phyloP scores from a whole-genome alignment of 495 filamentous ascomycete genomes.

The Aeminium ludgeri region DNA sequence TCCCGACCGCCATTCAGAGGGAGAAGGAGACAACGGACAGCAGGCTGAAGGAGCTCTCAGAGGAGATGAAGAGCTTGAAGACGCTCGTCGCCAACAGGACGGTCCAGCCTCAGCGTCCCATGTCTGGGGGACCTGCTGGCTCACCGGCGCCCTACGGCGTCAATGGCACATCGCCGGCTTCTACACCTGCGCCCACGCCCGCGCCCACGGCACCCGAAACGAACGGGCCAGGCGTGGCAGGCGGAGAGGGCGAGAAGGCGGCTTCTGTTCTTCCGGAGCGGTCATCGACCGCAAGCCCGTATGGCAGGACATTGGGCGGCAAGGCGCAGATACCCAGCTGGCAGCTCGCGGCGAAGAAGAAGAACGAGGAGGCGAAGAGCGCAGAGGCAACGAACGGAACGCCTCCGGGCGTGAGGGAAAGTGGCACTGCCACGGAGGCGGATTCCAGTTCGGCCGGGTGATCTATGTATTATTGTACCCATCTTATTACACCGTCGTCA shows the following conservation, averaged over 20 bases:
- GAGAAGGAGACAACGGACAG: constrained; percentile 72
- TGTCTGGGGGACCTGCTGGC: no score
- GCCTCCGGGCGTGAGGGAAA: not conserved
- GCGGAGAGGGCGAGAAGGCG: constrained; percentile 3
- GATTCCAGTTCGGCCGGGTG: no score
- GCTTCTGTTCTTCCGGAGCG: constrained; percentile 12
- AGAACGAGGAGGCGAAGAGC: constrained; percentile 21
- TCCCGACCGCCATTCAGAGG: constrained; percentile 73
- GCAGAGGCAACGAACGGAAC: not conserved
- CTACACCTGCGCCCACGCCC: not conserved
- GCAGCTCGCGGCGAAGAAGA: constrained; percentile 66
- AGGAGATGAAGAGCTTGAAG: constrained; percentile 85
- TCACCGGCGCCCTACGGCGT: not conserved
- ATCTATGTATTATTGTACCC: no score
- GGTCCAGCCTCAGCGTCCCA: constrained; percentile 25
- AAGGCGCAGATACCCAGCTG: constrained; percentile 58
- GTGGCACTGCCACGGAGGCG: not conserved
- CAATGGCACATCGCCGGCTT: not conserved
- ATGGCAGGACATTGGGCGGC: constrained; percentile 31
- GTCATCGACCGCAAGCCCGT: constrained; percentile 22
- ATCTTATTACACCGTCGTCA: no score
- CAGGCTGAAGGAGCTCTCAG: constrained; percentile 66
- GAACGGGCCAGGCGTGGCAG: not conserved
- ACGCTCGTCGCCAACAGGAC: constrained; percentile 63
- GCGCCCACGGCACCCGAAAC: constrained; percentile 7